Percentiles rank a stretch among this genome's conserved stretches.
Conservation (phyloP, 257 asterid genomes). For the Avicennia marina region DNA sequence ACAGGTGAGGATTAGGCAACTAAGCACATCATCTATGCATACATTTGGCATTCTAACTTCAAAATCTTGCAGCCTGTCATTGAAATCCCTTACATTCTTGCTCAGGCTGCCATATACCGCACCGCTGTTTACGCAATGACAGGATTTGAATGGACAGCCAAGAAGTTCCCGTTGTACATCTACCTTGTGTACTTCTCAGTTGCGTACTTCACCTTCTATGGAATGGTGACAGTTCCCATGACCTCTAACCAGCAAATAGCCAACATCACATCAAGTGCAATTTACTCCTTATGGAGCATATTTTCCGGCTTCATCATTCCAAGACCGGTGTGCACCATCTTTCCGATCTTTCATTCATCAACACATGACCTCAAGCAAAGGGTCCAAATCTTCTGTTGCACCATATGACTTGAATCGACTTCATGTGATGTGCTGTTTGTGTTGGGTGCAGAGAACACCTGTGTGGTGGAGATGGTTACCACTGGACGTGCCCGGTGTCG, state of each 20-base stretch:
- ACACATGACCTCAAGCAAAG: too few species aligned
- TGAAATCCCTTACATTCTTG: constrained; percentile 28
- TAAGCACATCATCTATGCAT: too few species aligned
- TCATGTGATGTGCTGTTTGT: too few species aligned
- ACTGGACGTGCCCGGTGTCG: constrained; percentile 23
- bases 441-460: constrained; percentile 19
- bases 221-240: constrained; percentile 26
- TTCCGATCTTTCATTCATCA: not conserved
- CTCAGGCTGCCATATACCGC: constrained; percentile 22
- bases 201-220: constrained; percentile 22
- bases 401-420: too few species aligned
- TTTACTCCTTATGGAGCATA: constrained; percentile 22
- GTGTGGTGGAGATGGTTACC: constrained; percentile 36
- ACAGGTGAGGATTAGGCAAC: constrained; percentile 20
- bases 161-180: constrained; percentile 24
- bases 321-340: constrained; percentile 30
- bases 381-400: constrained; percentile 21
- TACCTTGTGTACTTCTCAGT: constrained; percentile 22
- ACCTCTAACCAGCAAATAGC: constrained; percentile 20
- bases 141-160: constrained; percentile 31
- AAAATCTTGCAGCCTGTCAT: constrained; percentile 16
- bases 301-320: constrained; percentile 26
- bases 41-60: not conserved
- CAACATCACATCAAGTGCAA: constrained; percentile 3
- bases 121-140: constrained; percentile 33